Conservation (phyloP, 2,329 filamentous ascomycete species). For the Aspergillus texensis region DNA sequence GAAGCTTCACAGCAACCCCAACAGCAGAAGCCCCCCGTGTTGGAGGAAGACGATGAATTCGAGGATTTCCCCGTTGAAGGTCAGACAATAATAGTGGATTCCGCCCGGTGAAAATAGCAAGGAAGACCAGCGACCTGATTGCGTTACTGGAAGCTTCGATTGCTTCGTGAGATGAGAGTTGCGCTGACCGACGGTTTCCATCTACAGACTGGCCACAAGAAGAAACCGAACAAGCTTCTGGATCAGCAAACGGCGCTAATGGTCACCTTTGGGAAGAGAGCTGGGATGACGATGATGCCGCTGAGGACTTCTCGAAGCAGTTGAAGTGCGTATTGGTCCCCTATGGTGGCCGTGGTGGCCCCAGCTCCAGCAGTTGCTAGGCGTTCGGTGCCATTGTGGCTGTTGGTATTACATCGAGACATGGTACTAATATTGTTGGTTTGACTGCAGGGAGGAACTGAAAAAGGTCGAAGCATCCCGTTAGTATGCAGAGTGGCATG, state of each 20-base stretch:
- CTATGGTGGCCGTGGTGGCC: neutral
- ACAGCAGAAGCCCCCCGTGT: slow-evolving; percentile 67
- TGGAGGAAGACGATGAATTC: slow-evolving; percentile 98
- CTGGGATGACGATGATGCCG: slow-evolving; percentile 98
- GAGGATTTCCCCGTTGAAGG: slow-evolving; percentile 98
- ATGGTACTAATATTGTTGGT: slow-evolving; percentile 10
- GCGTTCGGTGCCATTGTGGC: neutral
- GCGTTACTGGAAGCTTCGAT: neutral
- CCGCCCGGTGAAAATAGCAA: neutral
- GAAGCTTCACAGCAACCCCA: slow-evolving; percentile 50
- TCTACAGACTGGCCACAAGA: slow-evolving; percentile 84
- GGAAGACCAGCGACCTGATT: neutral
- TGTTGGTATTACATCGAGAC: neutral
- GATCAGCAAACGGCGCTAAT: slow-evolving; percentile 56
- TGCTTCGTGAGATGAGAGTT: neutral
- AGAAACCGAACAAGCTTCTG: slow-evolving; percentile 73
- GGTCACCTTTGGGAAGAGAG: slow-evolving; percentile 98
- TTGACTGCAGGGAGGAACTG: slow-evolving; percentile 64
- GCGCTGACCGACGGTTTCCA: slow-evolving; percentile 14
- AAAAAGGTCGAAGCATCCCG: slow-evolving; percentile 87
- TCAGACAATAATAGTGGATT: slow-evolving; percentile 43
- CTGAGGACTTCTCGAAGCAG: slow-evolving; percentile 93
- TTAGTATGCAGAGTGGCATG: slow-evolving; percentile 50
- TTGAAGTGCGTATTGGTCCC: slow-evolving; percentile 68
- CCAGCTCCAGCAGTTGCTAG: neutral